phyloP scores from a whole-genome alignment of 1,284 basidiomycete genomes.

The Boletus semigastroideus region DNA sequence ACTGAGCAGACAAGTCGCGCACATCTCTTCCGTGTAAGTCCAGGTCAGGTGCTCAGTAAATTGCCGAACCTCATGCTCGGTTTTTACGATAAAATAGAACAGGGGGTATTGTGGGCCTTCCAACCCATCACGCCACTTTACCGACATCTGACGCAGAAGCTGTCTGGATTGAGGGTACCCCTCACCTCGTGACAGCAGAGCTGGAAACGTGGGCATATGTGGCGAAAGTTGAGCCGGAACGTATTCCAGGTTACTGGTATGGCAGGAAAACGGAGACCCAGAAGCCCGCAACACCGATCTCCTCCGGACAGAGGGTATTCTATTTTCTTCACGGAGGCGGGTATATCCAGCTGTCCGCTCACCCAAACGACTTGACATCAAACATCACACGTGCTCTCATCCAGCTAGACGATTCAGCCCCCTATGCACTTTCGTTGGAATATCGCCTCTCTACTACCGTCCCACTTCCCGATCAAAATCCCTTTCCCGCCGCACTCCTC shows the following conservation, averaged over 20 bases:
- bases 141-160: conserved; percentile 40
- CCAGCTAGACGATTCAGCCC: conserved; percentile 19
- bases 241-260: conserved; percentile 59
- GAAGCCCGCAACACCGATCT: conserved; percentile 36
- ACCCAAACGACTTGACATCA: conserved; percentile 20
- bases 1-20: not conserved
- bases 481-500: conserved; percentile 55
- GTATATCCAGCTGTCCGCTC: conserved; percentile 24
- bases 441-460: conserved; percentile 38
- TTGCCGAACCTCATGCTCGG: not conserved
- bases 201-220: conserved; percentile 43
- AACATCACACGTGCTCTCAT: conserved; percentile 30
- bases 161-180: conserved; percentile 51
- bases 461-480: conserved; percentile 25
- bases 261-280: conserved; percentile 39
- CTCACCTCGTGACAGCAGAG: conserved; percentile 48
- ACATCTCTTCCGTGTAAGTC: conserved; percentile 16
- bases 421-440: conserved; percentile 41
- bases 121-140: conserved; percentile 40
- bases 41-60: not conserved
- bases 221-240: conserved; percentile 41
- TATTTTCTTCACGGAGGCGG: conserved; percentile 35
- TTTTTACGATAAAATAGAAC: conserved; percentile 6
- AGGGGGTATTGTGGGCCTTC: conserved; percentile 16
- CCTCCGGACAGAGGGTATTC: conserved; percentile 49